Base-by-base conservation (phyloP, 1,139 yeast species). In the Protomyces inouyei region DNA sequence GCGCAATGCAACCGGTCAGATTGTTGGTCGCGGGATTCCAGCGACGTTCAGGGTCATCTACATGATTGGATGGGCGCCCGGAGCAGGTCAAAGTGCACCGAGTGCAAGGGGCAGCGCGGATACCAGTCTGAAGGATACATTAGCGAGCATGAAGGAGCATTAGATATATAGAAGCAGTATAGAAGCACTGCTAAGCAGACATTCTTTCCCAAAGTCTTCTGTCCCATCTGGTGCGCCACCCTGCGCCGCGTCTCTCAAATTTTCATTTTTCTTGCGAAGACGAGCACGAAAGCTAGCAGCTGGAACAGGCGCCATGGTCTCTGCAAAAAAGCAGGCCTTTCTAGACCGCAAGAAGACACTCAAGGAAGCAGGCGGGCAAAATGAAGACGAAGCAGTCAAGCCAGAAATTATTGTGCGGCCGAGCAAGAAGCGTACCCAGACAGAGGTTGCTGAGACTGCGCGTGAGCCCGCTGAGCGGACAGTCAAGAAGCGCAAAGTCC, bases 31-130 rank as follows among this genome's bases (percentile, higher is more conserved):
- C 3, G 54, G 54, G 9, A 68, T 80, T 5, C 83, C 83, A 3
- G 80, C 80, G 16, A 89, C 96, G 0, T 89, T 84, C 74, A 78
- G 90, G 67, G 82, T 89, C 60, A 83, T 89, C 21, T 86, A 85
- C 73, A 85, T 89, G 89, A 87, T 89, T 73, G 96, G 96, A 0
- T 89, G 96, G 96, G 89, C 88, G 74, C 85, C 86, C 70, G 82
- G 88, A 66, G 82, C 80, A 5, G 73, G 75, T 64, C 90, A 88
- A 72, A 91, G 91, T 2, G 78, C 85, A 71, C 95, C 96, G 0
- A 79, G 87, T 68, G 81, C 82, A 64, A 78, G 95, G 68, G 96
- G 96, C 0, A 72, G 86, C 16, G 95, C 86, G 0, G 83, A 85
- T 71, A 79, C 87, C 43, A 84, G 79, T 69, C 77, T 88, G 72